Conservation (phyloP, 352 stramenopile species). For the Pythium rhizo-oryzae region DNA sequence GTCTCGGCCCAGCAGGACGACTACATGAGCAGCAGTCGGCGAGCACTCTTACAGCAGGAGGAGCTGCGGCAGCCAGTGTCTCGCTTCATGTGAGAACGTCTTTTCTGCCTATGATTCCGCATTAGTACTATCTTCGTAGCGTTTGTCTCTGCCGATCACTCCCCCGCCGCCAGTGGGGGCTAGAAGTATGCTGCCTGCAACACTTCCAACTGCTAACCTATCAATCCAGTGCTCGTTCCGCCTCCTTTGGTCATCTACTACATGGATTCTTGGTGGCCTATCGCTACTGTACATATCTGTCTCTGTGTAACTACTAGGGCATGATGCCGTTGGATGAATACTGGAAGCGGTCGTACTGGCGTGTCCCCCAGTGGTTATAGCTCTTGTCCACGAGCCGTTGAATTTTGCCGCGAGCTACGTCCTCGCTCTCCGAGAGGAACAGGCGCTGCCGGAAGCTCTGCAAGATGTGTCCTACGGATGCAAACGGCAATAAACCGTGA, state of each 20-base stretch:
- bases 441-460: conserved; percentile 34
- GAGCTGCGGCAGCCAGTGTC: conserved; percentile 16
- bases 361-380: conserved; percentile 70
- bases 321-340: conserved; percentile 68
- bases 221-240: background rate
- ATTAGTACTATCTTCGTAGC: conserved; percentile 20
- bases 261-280: background rate
- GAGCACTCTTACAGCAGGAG: conserved; percentile 1
- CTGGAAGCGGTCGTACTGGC: conserved; percentile 78
- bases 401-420: conserved; percentile 27
- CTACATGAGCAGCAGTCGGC: conserved; percentile 35
- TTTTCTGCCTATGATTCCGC: background rate
- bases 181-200: background rate
- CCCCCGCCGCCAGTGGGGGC: too few relatives aligned
- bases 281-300: background rate
- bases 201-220: background rate
- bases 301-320: conserved; percentile 8
- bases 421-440: conserved; percentile 42
- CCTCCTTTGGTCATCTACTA: background rate
- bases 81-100: conserved; percentile 27
- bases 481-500: background rate
- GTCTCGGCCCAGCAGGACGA: conserved; percentile 74
- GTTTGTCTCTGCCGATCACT: conserved; percentile 17
- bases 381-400: conserved; percentile 54
- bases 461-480: conserved; percentile 23